Evolutionary conservation across 257 asterid genomes (phyloP).

Genomic region (Primulina tabacum): DNA sequence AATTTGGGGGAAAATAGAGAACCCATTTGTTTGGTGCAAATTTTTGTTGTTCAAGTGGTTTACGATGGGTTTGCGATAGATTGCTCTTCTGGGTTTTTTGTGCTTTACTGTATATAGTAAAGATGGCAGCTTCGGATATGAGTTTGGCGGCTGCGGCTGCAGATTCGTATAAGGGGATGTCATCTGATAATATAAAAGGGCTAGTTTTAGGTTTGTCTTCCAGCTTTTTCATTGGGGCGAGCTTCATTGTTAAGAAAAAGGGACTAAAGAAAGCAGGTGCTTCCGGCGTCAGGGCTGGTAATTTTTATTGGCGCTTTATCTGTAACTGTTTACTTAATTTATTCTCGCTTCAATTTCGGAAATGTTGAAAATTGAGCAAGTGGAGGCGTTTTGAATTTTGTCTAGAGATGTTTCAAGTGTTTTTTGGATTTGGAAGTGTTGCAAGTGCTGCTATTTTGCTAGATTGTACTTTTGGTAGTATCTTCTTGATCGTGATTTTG

Average conservation of each 20-base stretch:
- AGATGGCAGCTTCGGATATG: constrained; percentile 46
- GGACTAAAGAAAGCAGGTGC: constrained; percentile 88
- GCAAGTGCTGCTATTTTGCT: no score
- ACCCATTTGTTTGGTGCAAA: constrained; percentile 9
- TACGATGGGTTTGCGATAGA: constrained; percentile 29
- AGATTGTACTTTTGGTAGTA: no score
- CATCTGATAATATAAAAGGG: constrained; percentile 77
- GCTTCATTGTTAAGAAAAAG: constrained; percentile 91
- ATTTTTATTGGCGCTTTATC: background rate
- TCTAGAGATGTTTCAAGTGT: no score
- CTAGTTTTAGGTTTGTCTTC: constrained; percentile 77
- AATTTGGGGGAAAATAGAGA: constrained; percentile 5
- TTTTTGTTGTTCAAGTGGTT: constrained; percentile 17
- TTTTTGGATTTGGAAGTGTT: no score
- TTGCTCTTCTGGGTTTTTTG: constrained; percentile 11
- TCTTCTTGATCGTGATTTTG: no score
- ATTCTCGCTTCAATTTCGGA: background rate
- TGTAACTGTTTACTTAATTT: background rate
- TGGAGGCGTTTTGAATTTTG: no score
- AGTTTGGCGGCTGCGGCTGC: constrained; percentile 34
- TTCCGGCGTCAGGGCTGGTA: constrained; percentile 84
- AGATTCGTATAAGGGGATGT: constrained; percentile 67
- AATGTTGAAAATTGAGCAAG: no score
- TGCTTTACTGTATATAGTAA: background rate
- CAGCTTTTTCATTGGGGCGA: constrained; percentile 76